Conservation (phyloP, 441 rosid genomes). For the Rhodomyrtus psidioides region DNA sequence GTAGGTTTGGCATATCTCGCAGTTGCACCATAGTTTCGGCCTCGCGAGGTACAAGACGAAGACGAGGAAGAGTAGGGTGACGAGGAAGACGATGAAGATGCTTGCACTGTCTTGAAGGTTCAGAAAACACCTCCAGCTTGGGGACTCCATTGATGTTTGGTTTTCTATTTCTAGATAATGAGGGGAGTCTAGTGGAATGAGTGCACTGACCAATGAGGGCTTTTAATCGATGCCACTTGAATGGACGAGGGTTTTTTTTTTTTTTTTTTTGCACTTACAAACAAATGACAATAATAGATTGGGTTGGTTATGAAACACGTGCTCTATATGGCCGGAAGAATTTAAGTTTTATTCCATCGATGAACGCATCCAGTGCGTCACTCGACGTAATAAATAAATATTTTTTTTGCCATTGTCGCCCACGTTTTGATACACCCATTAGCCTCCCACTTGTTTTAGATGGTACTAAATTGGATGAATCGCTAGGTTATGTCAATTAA, state of each 20-base stretch:
- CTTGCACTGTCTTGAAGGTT: neutral
- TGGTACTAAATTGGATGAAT: neutral
- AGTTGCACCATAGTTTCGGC: constrained; percentile 32
- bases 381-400: neutral
- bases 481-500: neutral
- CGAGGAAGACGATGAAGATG: constrained; percentile 4
- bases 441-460: neutral
- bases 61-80: neutral
- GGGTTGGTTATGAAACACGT: neutral
- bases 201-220: neutral
- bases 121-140: neutral
- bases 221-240: neutral
- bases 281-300: neutral
- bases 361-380: neutral
- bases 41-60: neutral
- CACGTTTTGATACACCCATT: neutral
- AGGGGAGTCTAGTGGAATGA: neutral
- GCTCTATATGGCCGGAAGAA: neutral
- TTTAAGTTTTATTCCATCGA: neutral
- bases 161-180: neutral
- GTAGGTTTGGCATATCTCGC: constrained; percentile 34
- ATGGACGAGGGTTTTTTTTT: neutral
- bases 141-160: constrained; percentile 18
- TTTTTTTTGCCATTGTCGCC: neutral
- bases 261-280: neutral